These are phyloP conservation scores for Fusarium duplospermum DNA, from an alignment of 2,329 filamentous ascomycete genomes.

Conservation along the genomic window DNA sequence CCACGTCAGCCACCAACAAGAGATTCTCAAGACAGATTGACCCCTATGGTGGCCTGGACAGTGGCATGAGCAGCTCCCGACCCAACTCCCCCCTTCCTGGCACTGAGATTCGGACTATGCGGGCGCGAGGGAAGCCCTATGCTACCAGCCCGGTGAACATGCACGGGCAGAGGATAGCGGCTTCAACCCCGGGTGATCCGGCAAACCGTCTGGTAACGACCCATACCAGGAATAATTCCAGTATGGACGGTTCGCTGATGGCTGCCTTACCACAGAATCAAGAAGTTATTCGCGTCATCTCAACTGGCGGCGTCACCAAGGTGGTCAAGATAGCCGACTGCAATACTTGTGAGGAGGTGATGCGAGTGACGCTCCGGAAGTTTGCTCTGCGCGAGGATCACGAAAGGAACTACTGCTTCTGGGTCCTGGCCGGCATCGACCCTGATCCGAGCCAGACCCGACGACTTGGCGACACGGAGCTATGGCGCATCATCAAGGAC, in stretches of 20 bases:
- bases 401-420: constrained; percentile 96
- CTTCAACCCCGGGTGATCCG: constrained; percentile 71
- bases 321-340: constrained; percentile 94
- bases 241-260: constrained; percentile 87
- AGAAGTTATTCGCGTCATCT: constrained; percentile 92
- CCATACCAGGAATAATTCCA: constrained; percentile 84
- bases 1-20: constrained; percentile 59
- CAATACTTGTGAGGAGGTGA: constrained; percentile 91
- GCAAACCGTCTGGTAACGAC: constrained; percentile 71
- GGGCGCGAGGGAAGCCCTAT: constrained; percentile 64
- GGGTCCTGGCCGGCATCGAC: constrained; percentile 87
- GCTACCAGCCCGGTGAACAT: constrained; percentile 27
- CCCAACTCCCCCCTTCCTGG: constrained; percentile 73
- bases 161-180: constrained; percentile 33
- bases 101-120: constrained; percentile 64
- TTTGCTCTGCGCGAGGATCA: constrained; percentile 90
- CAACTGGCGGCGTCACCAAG: constrained; percentile 89
- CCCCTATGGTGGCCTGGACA: constrained; percentile 55
- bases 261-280: constrained; percentile 87
- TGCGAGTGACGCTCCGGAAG: constrained; percentile 88
- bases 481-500: constrained; percentile 92
- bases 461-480: constrained; percentile 84
- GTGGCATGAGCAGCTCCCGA: constrained; percentile 70
- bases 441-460: constrained; percentile 85
- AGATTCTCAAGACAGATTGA: constrained; percentile 74